These are phyloP conservation scores for Verticillium isaacii DNA, from an alignment of 2,329 filamentous ascomycete genomes.

Conservation along the genomic window DNA sequence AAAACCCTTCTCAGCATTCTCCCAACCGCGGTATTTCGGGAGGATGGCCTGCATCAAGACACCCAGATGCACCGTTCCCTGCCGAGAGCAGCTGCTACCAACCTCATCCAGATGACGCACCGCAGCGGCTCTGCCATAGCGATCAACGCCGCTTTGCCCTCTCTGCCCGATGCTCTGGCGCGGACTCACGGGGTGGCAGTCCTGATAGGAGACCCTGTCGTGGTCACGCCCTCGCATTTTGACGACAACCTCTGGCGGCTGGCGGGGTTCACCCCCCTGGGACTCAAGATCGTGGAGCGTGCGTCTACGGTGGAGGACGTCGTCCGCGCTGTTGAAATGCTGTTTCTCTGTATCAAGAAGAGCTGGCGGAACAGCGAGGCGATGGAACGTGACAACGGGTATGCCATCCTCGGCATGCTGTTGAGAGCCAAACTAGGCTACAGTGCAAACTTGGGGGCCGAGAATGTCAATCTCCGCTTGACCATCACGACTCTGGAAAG, in stretches of 20 bases:
- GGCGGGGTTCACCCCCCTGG: conserved; percentile 83
- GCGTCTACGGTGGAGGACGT: conserved; percentile 67
- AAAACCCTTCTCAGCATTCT: conserved; percentile 80
- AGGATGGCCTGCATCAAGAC: conserved; percentile 75
- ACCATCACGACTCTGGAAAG: conserved; percentile 46
- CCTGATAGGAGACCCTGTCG: conserved; percentile 76
- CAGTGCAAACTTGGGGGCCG: conserved; percentile 22
- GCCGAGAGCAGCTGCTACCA: conserved; percentile 66
- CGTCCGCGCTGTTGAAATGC: conserved; percentile 72
- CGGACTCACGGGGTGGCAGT: conserved; percentile 76
- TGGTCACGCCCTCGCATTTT: conserved; percentile 75
- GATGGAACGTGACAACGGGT: conserved; percentile 94
- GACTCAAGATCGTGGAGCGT: conserved; percentile 77
- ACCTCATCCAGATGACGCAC: conserved; percentile 63
- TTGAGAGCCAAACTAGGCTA: conserved; percentile 76
- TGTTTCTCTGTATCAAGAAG: conserved; percentile 80
- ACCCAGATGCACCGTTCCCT: conserved; percentile 71
- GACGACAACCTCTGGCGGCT: conserved; percentile 92
- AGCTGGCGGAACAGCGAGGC: conserved; percentile 98
- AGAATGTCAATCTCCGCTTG: conserved; percentile 28
- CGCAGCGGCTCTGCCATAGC: conserved; percentile 74
- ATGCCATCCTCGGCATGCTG: conserved; percentile 79
- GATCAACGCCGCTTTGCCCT: conserved; percentile 83
- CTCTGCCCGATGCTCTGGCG: conserved; percentile 82
- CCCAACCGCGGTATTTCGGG: conserved; percentile 72